Percentiles rank a stretch among this genome's conserved stretches.
Conservation (phyloP, 2,329 filamentous ascomycete species). For the Xylaria digitata region DNA sequence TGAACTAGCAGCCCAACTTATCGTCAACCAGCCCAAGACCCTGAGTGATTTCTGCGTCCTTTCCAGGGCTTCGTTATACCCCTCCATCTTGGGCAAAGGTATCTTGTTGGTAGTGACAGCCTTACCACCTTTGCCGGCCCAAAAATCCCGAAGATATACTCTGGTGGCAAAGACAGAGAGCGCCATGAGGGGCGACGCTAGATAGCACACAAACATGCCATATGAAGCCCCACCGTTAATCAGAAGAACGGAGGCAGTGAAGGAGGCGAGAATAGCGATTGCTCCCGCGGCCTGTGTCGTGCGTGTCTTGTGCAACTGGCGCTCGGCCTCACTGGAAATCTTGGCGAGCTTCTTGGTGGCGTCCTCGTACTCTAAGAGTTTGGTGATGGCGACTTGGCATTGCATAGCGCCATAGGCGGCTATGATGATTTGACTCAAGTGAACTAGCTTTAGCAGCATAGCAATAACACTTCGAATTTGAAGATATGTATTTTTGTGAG, state of each 20-base stretch:
- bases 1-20: constrained; percentile 41
- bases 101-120: constrained; percentile 37
- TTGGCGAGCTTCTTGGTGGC: constrained; percentile 57
- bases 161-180: constrained; percentile 38
- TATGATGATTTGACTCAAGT: constrained; percentile 54
- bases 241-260: constrained; percentile 40
- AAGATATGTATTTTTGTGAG: no score
- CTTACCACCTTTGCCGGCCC: constrained; percentile 39
- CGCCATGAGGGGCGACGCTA: constrained; percentile 37
- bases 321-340: constrained; percentile 56
- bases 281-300: constrained; percentile 57
- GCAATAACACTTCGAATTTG: no score
- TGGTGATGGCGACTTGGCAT: constrained; percentile 56
- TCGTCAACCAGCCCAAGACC: constrained; percentile 42
- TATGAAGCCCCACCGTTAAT: constrained; percentile 27
- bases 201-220: constrained; percentile 35
- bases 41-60: constrained; percentile 40
- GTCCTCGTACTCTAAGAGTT: constrained; percentile 59
- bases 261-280: constrained; percentile 49
- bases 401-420: constrained; percentile 56
- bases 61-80: constrained; percentile 45
- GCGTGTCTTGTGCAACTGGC: constrained; percentile 57
- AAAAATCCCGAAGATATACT: constrained; percentile 41
- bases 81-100: constrained; percentile 45
- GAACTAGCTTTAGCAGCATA: constrained; percentile 49